These are phyloP conservation scores for Fusarium nanum DNA, from an alignment of 2,329 filamentous ascomycete species.

Conservation along the genomic window DNA sequence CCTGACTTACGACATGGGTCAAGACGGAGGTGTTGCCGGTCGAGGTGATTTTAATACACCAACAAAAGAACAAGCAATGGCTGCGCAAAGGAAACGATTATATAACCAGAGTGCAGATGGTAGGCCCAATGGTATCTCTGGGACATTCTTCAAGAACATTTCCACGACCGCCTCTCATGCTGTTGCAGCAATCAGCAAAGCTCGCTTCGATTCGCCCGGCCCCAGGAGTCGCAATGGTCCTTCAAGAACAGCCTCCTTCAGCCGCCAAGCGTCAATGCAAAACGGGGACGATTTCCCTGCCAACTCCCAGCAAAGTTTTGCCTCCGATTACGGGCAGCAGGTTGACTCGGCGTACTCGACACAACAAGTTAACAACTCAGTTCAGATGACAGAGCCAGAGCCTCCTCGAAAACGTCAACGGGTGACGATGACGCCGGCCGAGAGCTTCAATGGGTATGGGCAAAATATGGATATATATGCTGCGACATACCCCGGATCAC, in stretches of 20 bases:
- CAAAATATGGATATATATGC: slow-evolving; percentile 61
- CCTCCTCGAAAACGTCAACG: slow-evolving; percentile 85
- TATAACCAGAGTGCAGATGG: slow-evolving; percentile 79
- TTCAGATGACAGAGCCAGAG: slow-evolving; percentile 65
- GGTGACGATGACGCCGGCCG: slow-evolving; percentile 65
- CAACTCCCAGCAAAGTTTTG: slow-evolving; percentile 86
- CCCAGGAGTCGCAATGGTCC: slow-evolving; percentile 74
- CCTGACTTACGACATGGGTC: slow-evolving; percentile 82
- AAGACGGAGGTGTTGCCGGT: slow-evolving; percentile 77
- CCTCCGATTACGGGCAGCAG: slow-evolving; percentile 79
- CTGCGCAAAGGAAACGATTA: slow-evolving; percentile 89
- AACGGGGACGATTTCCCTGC: slow-evolving; percentile 74
- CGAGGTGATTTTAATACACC: slow-evolving; percentile 88
- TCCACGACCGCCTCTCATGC: slow-evolving; percentile 92
- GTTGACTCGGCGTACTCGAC: slow-evolving; percentile 78
- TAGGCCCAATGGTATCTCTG: slow-evolving; percentile 74
- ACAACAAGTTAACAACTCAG: slow-evolving; percentile 59
- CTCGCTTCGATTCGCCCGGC: slow-evolving; percentile 88
- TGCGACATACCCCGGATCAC: slow-evolving; percentile 72
- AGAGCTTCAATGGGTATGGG: slow-evolving; percentile 67
- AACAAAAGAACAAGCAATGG: slow-evolving; percentile 99
- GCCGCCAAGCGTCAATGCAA: slow-evolving; percentile 77
- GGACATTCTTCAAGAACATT: slow-evolving; percentile 97
- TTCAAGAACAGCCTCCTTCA: slow-evolving; percentile 75
- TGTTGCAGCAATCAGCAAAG: slow-evolving; percentile 96